Evolutionary conservation across 148 eudicot species (phyloP), one percentile per base, ranked within the genome.

Genomic region (Camellia sinensis): DNA sequence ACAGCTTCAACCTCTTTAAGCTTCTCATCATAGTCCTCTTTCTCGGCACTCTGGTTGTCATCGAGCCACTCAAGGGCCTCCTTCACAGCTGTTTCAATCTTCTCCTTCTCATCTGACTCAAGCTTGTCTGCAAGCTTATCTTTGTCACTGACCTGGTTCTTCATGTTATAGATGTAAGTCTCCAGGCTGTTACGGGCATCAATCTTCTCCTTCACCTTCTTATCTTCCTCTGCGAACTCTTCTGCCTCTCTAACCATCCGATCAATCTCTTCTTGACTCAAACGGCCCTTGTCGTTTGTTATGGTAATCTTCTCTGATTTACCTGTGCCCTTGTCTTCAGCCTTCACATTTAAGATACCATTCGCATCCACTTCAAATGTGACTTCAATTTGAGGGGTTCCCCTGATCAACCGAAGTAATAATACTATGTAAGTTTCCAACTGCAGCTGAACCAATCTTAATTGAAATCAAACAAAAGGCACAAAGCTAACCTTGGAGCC

Each of bases 321-420:
- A 5, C 88, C 88, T 9, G 90, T 73, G 11, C 83, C 92, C 78
- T 89, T 89, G 82, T 89, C 92, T 80, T 89, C 92, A 3, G 92
- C 92, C 76, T 80, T 89, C 11, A 89, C 92, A 78, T 89, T 85
- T 68, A 89, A 81, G 57, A 76, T 92, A 80, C 92, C 92, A 6
- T 90, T 90, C 82, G 91, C 94, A 44, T 92, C 94, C 2, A 88
- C 97, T 78, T 92, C 97, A 63, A 92, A 92, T 46, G 97, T 92
- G 71, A 92, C 97, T 80, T 92, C 92, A 44, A 92, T 92, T 29
- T 90, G 93, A 46, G 97, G 94, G 15, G 92, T 91, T 80, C 97
- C 97, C 81, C 97, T 92, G 87, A 81, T 78, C 14, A 71, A 22
- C 80, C 21, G n/a, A n/a, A 79, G 12, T 53, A 63, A 8, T 29